Percentiles rank a stretch among this genome's conserved stretches.
Evolutionary conservation across 139 green algal species (phyloP).

Genomic region (Chlamydomonas urium): DNA sequence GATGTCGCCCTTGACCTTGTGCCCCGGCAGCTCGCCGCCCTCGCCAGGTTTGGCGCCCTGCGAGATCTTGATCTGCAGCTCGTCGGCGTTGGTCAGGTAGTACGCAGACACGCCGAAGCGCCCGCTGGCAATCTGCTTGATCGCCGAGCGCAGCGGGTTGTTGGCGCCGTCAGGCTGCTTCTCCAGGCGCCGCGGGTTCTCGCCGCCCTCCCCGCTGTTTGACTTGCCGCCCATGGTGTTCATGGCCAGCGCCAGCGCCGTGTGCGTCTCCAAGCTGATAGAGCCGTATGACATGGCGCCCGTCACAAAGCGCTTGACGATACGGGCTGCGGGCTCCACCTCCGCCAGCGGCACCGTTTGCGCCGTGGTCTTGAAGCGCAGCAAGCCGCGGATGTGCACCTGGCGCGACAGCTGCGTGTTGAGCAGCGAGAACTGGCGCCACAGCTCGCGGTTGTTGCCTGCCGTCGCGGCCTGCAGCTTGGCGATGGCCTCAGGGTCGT

Average conservation of each 20-base stretch:
- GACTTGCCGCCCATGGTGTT: constrained; percentile 80
- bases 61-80: constrained; percentile 73
- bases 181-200: constrained; percentile 82
- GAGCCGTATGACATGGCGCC: constrained; percentile 54
- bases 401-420: constrained; percentile 58
- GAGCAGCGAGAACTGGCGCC: constrained; percentile 63
- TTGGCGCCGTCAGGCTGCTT: constrained; percentile 69
- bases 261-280: constrained; percentile 92
- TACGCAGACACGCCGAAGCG: constrained; percentile 89
- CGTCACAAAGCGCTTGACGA: constrained; percentile 92
- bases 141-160: constrained; percentile 74
- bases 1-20: constrained; percentile 85
- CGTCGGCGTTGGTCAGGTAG: constrained; percentile 93
- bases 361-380: constrained; percentile 67
- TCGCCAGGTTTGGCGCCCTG: constrained; percentile 62
- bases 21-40: constrained; percentile 88
- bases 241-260: constrained; percentile 90
- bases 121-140: constrained; percentile 75
- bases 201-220: constrained; percentile 82
- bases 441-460: constrained; percentile 60
- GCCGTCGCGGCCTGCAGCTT: constrained; percentile 66
- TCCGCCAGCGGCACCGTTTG: constrained; percentile 40
- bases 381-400: constrained; percentile 83
- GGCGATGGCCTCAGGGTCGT: constrained; percentile 86
- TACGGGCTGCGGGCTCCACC: constrained; percentile 82